Conservation (phyloP, 805 yeast genomes). For the Cyberlindnera nakhonratchasimensis region DNA sequence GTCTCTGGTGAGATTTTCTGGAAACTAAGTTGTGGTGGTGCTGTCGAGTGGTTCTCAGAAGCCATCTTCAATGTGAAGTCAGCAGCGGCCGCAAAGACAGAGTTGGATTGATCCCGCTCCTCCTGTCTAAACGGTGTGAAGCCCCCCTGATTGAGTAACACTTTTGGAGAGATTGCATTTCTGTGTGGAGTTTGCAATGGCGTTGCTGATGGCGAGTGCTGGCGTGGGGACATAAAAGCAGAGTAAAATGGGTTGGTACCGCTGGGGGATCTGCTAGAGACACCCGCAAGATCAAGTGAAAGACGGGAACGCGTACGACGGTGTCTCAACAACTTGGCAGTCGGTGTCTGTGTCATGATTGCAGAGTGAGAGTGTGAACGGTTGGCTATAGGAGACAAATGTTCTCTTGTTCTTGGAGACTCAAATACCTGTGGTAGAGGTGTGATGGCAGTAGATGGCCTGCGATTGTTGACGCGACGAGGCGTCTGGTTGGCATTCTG, state of each 20-base stretch:
- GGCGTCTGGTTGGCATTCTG: constrained; percentile 12
- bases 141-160: constrained; percentile 19
- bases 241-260: constrained; percentile 47
- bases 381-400: constrained; percentile 8
- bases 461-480: constrained; percentile 6
- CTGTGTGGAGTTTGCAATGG: constrained; percentile 26
- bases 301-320: constrained; percentile 18
- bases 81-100: constrained; percentile 22
- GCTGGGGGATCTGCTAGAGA: constrained; percentile 32
- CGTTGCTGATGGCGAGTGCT: constrained; percentile 21
- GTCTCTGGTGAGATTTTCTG: background rate
- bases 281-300: constrained; percentile 14
- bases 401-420: constrained; percentile 11
- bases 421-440: constrained; percentile 19
- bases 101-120: background rate
- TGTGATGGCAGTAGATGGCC: constrained; percentile 20
- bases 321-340: constrained; percentile 16
- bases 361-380: constrained; percentile 11
- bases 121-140: constrained; percentile 1
- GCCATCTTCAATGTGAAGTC: constrained; percentile 30
- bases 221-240: constrained; percentile 37
- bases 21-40: background rate
- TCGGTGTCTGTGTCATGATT: constrained; percentile 2
- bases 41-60: constrained; percentile 7
- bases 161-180: constrained; percentile 25